phyloP scores from a whole-genome alignment of 805 yeast genomes.

The Lipomyces spencermartinsiae region DNA sequence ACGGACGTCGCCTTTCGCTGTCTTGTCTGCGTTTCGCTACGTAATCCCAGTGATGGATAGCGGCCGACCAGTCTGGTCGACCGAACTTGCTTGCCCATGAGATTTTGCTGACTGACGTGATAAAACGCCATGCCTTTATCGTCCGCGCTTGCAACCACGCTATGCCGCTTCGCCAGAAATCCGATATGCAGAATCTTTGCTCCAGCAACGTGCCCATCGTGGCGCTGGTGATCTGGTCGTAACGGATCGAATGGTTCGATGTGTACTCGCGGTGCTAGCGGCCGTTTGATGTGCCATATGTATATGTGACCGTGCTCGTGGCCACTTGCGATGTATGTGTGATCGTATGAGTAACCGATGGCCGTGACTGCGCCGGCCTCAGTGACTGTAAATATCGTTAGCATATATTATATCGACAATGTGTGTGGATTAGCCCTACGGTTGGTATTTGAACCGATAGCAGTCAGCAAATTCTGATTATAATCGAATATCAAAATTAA shows the following conservation, averaged over 20 bases:
- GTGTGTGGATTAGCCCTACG: conserved; percentile 14
- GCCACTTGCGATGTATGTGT: conserved; percentile 73
- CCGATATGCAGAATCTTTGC: conserved; percentile 53
- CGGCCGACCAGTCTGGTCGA: conserved; percentile 62
- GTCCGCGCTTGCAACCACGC: conserved; percentile 65
- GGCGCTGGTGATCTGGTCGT: conserved; percentile 27
- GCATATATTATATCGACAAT: neutral
- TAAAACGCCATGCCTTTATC: conserved; percentile 61
- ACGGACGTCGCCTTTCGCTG: conserved; percentile 45
- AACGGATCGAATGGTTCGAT: conserved; percentile 43
- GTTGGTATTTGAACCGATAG: conserved; percentile 47
- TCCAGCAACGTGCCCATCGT: conserved; percentile 51
- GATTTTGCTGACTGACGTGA: conserved; percentile 67
- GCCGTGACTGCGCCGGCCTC: conserved; percentile 59
- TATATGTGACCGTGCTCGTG: conserved; percentile 66
- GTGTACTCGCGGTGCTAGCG: conserved; percentile 43
- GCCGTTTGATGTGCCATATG: conserved; percentile 66
- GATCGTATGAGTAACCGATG: conserved; percentile 69
- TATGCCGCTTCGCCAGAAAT: conserved; percentile 58
- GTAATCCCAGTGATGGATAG: conserved; percentile 42
- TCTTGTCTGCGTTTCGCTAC: conserved; percentile 43
- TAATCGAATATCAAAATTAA: conserved; percentile 69
- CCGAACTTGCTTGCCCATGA: conserved; percentile 57
- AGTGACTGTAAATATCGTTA: conserved; percentile 37
- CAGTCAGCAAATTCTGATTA: conserved; percentile 61